Evolutionary conservation across 2,329 filamentous ascomycete species (phyloP).

Genomic region (Aureobasidium musti): DNA sequence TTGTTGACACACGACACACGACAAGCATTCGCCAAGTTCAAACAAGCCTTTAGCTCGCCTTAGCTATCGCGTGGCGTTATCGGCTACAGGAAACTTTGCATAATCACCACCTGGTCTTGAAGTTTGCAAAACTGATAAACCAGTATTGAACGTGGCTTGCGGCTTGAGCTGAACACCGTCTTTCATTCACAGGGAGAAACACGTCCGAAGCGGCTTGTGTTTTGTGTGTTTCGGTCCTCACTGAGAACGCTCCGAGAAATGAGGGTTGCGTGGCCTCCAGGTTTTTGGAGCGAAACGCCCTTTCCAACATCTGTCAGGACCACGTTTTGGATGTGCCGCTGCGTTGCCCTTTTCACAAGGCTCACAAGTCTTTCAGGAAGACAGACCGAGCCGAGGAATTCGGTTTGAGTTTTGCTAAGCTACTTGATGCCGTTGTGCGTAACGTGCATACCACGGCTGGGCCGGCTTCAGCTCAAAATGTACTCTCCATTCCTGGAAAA

Average conservation of each 20-base stretch:
- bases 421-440: neutral
- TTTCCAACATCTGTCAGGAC: neutral
- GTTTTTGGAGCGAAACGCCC: neutral
- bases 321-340: neutral
- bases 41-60: slow-evolving; percentile 9
- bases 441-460: slow-evolving; percentile 19
- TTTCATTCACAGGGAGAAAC: neutral
- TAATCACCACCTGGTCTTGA: neutral
- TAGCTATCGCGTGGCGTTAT: slow-evolving; percentile 1
- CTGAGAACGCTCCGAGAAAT: neutral
- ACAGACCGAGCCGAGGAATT: slow-evolving; percentile 6
- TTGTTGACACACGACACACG: neutral
- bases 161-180: neutral
- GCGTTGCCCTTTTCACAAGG: neutral
- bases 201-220: neutral
- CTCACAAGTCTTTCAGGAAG: neutral
- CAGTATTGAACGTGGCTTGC: slow-evolving; percentile 17
- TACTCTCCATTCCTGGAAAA: neutral
- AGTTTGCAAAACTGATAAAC: neutral
- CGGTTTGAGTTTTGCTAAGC: slow-evolving; percentile 1
- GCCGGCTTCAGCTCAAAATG: slow-evolving; percentile 2
- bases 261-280: neutral
- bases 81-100: neutral
- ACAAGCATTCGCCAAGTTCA: neutral
- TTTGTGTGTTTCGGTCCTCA: neutral